Evolutionary conservation across 495 filamentous ascomycete species (phyloP).

Genomic region (Pyrenopolyporus hunteri): DNA sequence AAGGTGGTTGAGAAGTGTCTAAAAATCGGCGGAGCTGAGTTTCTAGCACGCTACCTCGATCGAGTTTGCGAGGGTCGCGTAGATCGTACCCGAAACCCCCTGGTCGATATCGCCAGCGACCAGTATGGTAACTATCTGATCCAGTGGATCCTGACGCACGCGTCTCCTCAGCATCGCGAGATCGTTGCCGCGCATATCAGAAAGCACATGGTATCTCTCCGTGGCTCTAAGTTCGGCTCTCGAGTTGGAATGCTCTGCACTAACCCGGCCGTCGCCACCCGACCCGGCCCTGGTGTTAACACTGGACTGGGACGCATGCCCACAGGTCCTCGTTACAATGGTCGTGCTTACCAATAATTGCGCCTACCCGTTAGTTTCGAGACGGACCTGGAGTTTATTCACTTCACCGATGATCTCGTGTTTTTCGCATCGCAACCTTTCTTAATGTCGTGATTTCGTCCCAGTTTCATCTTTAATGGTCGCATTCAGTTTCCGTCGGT

Average conservation of each 20-base stretch:
- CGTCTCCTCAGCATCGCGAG: slow-evolving; percentile 85
- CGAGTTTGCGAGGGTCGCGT: slow-evolving; percentile 89
- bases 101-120: slow-evolving; percentile 98
- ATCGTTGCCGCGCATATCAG: slow-evolving; percentile 91
- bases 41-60: slow-evolving; percentile 90
- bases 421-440: slow-evolving; percentile 26
- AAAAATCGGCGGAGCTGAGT: slow-evolving; percentile 92
- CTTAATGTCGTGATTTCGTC: slow-evolving; percentile 12
- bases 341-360: slow-evolving; percentile 57
- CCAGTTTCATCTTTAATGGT: background rate
- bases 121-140: slow-evolving; percentile 99
- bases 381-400: slow-evolving; percentile 24
- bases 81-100: slow-evolving; percentile 91
- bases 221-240: slow-evolving; percentile 97
- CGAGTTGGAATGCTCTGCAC: slow-evolving; percentile 98
- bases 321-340: slow-evolving; percentile 55
- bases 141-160: slow-evolving; percentile 92
- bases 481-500: slow-evolving; percentile 1
- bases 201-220: slow-evolving; percentile 99
- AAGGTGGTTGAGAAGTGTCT: slow-evolving; percentile 99
- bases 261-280: slow-evolving; percentile 84
- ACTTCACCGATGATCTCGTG: slow-evolving; percentile 6
- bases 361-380: slow-evolving; percentile 14
- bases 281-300: slow-evolving; percentile 80
- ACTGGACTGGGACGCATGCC: slow-evolving; percentile 63